Evolutionary conservation across 805 yeast species (phyloP), one percentile per base, ranked within the genome.

Genomic region (Nematodospora valgi): DNA sequence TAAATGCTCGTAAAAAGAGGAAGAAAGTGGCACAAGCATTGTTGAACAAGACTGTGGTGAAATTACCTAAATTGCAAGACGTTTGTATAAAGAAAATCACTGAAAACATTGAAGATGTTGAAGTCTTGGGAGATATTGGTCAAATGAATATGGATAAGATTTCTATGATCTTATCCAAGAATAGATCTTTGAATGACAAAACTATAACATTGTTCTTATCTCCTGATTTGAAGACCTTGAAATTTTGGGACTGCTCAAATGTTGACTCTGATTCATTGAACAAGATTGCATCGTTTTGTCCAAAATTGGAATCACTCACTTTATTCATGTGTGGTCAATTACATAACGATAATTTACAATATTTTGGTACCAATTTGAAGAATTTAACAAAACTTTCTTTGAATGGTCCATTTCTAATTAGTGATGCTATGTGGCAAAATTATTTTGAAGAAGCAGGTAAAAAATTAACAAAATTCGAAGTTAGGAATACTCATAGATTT

Each of bases 281-380:
- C 47, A 70, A 78, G 44, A 76, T 93, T 24, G 88, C 89, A 0
- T 69, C 94, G 0, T 82, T 64, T 53, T 86, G 96, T 46, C 96
- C 96, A 0, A 68, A 80, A 18, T 42, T 93, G 3, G 79, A 74
- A 44, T 56, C 68, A 1, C 55, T 93, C 28, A 81, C 81, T 0
- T 62, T 93, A 29, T 78, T 79, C 39, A 91, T 89, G 97, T 91
- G 98, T 65, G 98, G 98, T 4, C 89, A 85, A 47, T 62, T 93
- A 26, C 87, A 83, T 47, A 85, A 85, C 52, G 88, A 82, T 43
- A 82, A 83, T 38, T 55, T 93, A 39, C 52, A 65, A 12, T 83
- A 86, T 52, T 76, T 74, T 41, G 72, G 76, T 4, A 62, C 76
- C 7, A 80, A 85, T 43, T 63, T 91, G 27, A 60, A 62, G 0